These are phyloP conservation scores for Hypomontagnella submonticulosa DNA, from an alignment of 495 filamentous ascomycete genomes.

Conservation along the genomic window DNA sequence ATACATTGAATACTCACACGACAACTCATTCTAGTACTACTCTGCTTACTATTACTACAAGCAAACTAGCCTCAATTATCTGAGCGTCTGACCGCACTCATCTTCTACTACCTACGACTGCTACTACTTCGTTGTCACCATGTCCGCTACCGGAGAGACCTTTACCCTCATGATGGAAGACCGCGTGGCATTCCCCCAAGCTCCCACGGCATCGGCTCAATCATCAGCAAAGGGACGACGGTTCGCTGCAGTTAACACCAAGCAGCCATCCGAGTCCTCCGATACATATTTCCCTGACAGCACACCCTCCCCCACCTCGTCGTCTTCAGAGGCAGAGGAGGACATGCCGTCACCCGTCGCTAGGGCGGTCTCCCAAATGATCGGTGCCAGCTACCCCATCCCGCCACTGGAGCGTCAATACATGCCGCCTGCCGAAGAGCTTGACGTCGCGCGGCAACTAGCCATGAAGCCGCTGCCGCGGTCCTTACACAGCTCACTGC, in stretches of 20 bases:
- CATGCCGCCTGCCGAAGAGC: conserved; percentile 47
- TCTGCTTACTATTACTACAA: conserved; percentile 16
- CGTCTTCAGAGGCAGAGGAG: conserved; percentile 33
- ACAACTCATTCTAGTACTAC: not conserved
- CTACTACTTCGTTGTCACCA: conserved; percentile 3
- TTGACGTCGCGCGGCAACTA: conserved; percentile 55
- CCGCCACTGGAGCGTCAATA: conserved; percentile 48
- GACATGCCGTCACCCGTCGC: conserved; percentile 12
- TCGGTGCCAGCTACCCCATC: conserved; percentile 36
- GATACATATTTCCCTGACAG: conserved; percentile 37
- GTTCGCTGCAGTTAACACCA: not conserved
- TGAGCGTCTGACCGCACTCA: conserved; percentile 22
- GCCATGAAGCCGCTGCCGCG: conserved; percentile 51
- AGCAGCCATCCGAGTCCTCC: conserved; percentile 29
- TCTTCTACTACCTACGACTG: conserved; percentile 6
- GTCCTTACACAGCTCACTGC: conserved; percentile 53
- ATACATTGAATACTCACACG: conserved; percentile 11
- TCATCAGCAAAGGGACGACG: conserved; percentile 14
- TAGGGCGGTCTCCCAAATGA: conserved; percentile 11
- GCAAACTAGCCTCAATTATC: conserved; percentile 3
- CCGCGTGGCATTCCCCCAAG: conserved; percentile 20
- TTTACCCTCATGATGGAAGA: conserved; percentile 16
- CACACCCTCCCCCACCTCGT: conserved; percentile 24
- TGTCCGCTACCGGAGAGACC: conserved; percentile 17
- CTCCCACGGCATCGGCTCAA: conserved; percentile 9